Evolutionary conservation across 106 monocot genomes (phyloP), one percentile per base, ranked within the genome.

Genomic region (Alisma plantagoaquatica): DNA sequence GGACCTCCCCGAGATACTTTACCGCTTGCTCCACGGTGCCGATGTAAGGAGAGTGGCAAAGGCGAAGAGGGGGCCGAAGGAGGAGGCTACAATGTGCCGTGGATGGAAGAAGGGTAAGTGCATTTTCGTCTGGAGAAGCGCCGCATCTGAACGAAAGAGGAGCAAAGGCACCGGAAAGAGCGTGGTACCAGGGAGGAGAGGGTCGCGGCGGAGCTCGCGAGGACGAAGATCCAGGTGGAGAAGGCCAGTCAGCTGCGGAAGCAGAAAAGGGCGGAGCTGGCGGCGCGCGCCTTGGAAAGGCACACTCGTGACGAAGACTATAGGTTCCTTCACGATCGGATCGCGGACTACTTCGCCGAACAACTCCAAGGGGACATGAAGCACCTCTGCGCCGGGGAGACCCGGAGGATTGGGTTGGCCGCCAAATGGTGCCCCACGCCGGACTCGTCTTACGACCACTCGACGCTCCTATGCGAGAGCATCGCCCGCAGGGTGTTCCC

Each of bases 361-460:
- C 43, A 70, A 4, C 59, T 86, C 11, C 24, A 45, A 57, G 62
- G 64, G 12, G 85, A 86, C 42, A 23, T 70, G 20, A 51, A 61
- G 30, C 59, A 56, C 16, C 69, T 77, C 54, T 41, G 29, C 9
- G 51, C 62, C 3, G 80, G 70, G 15, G 20, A 63, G 15, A 11
- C 58, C 47, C 10, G 35, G 2, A 33, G 64, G 10, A 46, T 86
- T 41, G 66, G 70, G 17, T 70, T 86, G 29, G 86, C 73, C 7
- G 76, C 80, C 8, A 86, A 86, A 46, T 80, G 86, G 86, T 86
- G 86, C 67, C 86, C 86, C 4, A 74, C 86, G 5, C 70, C 77
- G 10, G 55, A 32, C 55, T 33, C 55, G 6, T 33, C 55, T 12
- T 33, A 33, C 62, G 86, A 86, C 33, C 72, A 56, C 30, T 59